Evolutionary conservation across 2,329 filamentous ascomycete genomes (phyloP), one percentile per base, ranked within the genome.

Genomic region (Talaromyces islandicus): DNA sequence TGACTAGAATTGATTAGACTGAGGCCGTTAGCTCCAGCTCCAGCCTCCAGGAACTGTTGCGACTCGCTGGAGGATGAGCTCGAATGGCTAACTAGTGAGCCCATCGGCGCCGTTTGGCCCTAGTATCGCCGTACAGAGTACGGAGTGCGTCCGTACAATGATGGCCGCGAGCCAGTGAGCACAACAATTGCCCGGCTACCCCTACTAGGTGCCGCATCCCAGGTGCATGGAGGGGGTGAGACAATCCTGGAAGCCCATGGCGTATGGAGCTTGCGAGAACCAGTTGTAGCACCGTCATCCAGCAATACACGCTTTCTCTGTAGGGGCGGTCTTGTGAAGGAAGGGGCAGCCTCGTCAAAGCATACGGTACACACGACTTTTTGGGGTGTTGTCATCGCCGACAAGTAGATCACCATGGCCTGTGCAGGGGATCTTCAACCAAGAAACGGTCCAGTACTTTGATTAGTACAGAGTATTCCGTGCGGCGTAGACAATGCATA

Each of bases 31-130:
- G 25, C 19, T 46, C n/a, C 52, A 21, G 41, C 41, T 46, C n/a
- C 41, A 46, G 41, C 19, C n/a, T 46, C 29, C 25, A 55, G 50
- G 57, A 21, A 54, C 38, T 59, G 50, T 59, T 59, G 21, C 52
- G 38, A 55, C 41, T 54, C 57, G 24, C 57, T 59, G 25, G 57
- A 32, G 57, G 27, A 38, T 41, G 27, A 17, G 29, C 53, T 55
- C 14, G 27, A 51, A 21, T 21, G 43, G 43, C 43, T 46, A 46
- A 24, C n/a, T n/a, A n/a, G n/a, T n/a, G n/a, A 38, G 4, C 53
- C 25, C 51, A 48, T 46, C 51, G 55, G 27, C 54, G 29, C 59
- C 52, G 41, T 54, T 52, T 51, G 59, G 30, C 59, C 59, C 59
- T 61, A 38, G 56, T 35, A 50, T 43, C 43, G 51, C 56, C 32